Evolutionary conservation across 768 basidiomycete species (phyloP).

Genomic region (Termitomyces sp.): DNA sequence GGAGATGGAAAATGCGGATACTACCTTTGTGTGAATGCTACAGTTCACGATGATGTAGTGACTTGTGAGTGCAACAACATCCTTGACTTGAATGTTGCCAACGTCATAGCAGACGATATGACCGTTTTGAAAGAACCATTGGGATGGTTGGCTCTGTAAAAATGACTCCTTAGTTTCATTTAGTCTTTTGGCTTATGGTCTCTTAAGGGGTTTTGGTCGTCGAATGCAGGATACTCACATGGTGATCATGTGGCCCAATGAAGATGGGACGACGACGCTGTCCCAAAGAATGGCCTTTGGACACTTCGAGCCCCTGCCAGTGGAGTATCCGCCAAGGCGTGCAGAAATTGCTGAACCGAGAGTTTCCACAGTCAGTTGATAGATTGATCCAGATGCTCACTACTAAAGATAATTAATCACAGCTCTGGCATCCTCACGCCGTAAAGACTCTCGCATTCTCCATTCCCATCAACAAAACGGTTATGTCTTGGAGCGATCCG

Average conservation of each 20-base stretch:
- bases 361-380: constrained; percentile 25
- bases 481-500: constrained; percentile 19
- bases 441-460: constrained; percentile 37
- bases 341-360: constrained; percentile 35
- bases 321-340: constrained; percentile 37
- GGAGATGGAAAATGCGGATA: constrained; percentile 40
- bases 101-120: constrained; percentile 35
- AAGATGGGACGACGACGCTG: constrained; percentile 49
- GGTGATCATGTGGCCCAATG: constrained; percentile 48
- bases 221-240: constrained; percentile 48
- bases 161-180: neutral
- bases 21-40: constrained; percentile 44
- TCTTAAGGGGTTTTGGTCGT: constrained; percentile 42
- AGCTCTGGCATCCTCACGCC: constrained; percentile 25
- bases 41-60: constrained; percentile 33
- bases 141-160: constrained; percentile 54
- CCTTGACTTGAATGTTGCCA: neutral
- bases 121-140: constrained; percentile 32
- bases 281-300: constrained; percentile 51
- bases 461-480: constrained; percentile 33
- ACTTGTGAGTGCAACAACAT: constrained; percentile 34
- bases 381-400: neutral
- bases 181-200: constrained; percentile 1
- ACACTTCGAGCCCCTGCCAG: constrained; percentile 42
- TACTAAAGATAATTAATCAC: neutral